Conservation (phyloP, 768 basidiomycete genomes). For the Dentipellis fragilis region DNA sequence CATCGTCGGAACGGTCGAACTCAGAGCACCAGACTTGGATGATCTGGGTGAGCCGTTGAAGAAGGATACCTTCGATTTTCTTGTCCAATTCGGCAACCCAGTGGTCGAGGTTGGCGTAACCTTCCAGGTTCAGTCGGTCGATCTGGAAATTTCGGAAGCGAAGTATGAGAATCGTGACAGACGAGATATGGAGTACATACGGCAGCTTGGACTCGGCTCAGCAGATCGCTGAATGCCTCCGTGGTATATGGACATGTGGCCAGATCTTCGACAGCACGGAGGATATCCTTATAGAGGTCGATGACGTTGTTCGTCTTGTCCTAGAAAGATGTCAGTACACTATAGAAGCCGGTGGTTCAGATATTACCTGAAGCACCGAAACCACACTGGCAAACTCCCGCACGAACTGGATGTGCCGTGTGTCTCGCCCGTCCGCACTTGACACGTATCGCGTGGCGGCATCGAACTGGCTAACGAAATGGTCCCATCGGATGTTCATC, state of each 20-base stretch:
- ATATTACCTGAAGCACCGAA: conserved; percentile 73
- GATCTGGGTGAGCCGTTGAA: conserved; percentile 64
- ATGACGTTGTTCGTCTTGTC: conserved; percentile 95
- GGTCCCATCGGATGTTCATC: conserved; percentile 94
- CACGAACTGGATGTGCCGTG: conserved; percentile 87
- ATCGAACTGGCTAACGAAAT: conserved; percentile 93
- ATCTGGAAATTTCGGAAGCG: conserved; percentile 38
- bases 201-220: conserved; percentile 75
- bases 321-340: conserved; percentile 23
- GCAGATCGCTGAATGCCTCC: conserved; percentile 72
- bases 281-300: conserved; percentile 81
- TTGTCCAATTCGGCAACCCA: conserved; percentile 52
- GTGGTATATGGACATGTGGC: conserved; percentile 76
- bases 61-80: conserved; percentile 73
- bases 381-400: conserved; percentile 92
- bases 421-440: conserved; percentile 70
- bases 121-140: conserved; percentile 90
- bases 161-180: not conserved
- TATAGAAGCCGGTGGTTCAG: not conserved
- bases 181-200: conserved; percentile 31
- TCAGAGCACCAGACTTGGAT: conserved; percentile 84
- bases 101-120: conserved; percentile 65
- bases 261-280: conserved; percentile 78
- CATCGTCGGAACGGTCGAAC: conserved; percentile 72
- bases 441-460: conserved; percentile 58